These are phyloP conservation scores for Aureobasidium sp. DNA, from an alignment of 2,329 filamentous ascomycete species.

Conservation along the genomic window DNA sequence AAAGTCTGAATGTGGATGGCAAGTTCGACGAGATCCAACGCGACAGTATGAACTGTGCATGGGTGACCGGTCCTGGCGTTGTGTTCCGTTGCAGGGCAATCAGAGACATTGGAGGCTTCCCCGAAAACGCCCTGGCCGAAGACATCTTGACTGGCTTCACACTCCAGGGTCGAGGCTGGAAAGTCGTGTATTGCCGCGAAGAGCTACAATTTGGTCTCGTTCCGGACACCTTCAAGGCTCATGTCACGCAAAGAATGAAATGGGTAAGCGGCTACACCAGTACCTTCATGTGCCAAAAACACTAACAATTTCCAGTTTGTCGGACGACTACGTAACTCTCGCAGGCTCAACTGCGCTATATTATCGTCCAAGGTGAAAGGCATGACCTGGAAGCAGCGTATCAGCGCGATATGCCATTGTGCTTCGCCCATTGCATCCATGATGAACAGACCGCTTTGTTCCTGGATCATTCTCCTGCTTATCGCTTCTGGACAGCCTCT, in stretches of 20 bases:
- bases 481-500: constrained; percentile 1
- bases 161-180: constrained; percentile 56
- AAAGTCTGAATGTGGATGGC: constrained; percentile 53
- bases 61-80: constrained; percentile 59
- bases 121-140: constrained; percentile 53
- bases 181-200: constrained; percentile 54
- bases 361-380: neutral
- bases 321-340: constrained; percentile 5
- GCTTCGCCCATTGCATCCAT: constrained; percentile 5
- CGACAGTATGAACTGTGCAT: constrained; percentile 46
- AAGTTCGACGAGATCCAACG: constrained; percentile 45
- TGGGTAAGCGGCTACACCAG: constrained; percentile 33
- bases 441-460: constrained; percentile 12
- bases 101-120: constrained; percentile 56
- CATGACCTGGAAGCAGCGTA: constrained; percentile 4
- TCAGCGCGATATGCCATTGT: constrained; percentile 6
- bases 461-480: constrained; percentile 8
- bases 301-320: neutral
- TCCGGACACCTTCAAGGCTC: constrained; percentile 50
- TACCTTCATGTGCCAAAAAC: neutral
- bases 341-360: constrained; percentile 3
- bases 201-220: constrained; percentile 55
- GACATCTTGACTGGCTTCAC: constrained; percentile 54
- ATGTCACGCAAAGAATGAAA: constrained; percentile 51
- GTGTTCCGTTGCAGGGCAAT: constrained; percentile 53